Evolutionary conservation across 768 basidiomycete genomes (phyloP).

Genomic region (Cyathus striatus): DNA sequence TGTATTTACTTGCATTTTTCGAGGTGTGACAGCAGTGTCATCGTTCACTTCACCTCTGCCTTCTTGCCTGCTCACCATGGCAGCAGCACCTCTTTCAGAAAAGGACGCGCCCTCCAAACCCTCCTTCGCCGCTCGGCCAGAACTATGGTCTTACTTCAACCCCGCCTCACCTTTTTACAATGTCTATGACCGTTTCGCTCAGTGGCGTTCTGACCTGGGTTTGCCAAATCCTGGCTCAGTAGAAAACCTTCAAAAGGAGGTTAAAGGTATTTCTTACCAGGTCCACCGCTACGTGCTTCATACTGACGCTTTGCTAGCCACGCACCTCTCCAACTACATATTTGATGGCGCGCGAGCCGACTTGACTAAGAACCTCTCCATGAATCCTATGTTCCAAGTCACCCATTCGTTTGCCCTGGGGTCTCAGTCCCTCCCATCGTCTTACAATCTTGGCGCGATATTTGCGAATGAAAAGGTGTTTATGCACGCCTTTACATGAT

Average conservation of each 20-base stretch:
- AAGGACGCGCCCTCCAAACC: constrained; percentile 35
- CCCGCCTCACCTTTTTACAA: constrained; percentile 57
- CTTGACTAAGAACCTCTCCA: constrained; percentile 87
- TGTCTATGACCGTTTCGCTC: constrained; percentile 67
- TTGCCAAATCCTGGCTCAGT: constrained; percentile 89
- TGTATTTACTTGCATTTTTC: constrained; percentile 35
- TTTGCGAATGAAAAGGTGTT: constrained; percentile 79
- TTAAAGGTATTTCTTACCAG: constrained; percentile 68
- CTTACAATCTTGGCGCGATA: constrained; percentile 93
- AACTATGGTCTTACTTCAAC: constrained; percentile 31
- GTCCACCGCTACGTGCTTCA: too few species aligned
- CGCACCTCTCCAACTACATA: constrained; percentile 88
- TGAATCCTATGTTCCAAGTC: constrained; percentile 96
- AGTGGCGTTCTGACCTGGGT: constrained; percentile 78
- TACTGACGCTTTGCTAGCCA: constrained; percentile 44
- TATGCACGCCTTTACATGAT: constrained; percentile 6
- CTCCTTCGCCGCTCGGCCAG: constrained; percentile 27
- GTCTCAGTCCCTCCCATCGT: constrained; percentile 75
- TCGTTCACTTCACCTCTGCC: constrained; percentile 17
- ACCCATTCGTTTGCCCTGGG: constrained; percentile 94
- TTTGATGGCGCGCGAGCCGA: constrained; percentile 98
- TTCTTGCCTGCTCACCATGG: constrained; percentile 28
- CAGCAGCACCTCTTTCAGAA: constrained; percentile 36
- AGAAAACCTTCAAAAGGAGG: constrained; percentile 91
- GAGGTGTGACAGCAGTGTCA: constrained; percentile 16